Percentiles rank a stretch among this genome's conserved stretches.
phyloP scores from a whole-genome alignment of 805 yeast species.

The Saturnispora bothae region DNA sequence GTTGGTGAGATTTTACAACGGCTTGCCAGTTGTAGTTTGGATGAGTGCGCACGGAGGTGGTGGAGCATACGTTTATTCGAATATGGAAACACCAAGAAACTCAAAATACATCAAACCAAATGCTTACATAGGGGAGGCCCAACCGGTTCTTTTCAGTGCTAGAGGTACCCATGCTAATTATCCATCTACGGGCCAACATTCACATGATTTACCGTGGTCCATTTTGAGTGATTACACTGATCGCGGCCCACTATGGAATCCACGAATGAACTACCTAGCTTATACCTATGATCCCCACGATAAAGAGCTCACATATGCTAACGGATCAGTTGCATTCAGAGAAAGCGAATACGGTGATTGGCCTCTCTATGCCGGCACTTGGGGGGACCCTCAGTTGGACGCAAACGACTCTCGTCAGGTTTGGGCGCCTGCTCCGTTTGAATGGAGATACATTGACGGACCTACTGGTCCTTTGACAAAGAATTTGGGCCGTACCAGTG shows the following conservation, averaged over 20 bases:
- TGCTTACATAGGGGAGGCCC: conserved; percentile 21
- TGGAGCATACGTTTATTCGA: conserved; percentile 70
- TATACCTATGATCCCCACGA: conserved; percentile 42
- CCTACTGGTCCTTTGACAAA: conserved; percentile 85
- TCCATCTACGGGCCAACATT: conserved; percentile 90
- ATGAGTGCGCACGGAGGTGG: conserved; percentile 99
- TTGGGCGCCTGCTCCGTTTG: conserved; percentile 81
- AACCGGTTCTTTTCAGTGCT: conserved; percentile 82
- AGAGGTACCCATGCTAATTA: conserved; percentile 97
- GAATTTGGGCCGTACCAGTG: conserved; percentile 53
- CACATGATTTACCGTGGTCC: conserved; percentile 90
- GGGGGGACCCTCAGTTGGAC: conserved; percentile 78
- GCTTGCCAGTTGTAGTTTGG: conserved; percentile 79
- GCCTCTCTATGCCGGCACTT: conserved; percentile 71
- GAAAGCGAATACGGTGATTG: conserved; percentile 55
- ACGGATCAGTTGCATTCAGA: conserved; percentile 39
- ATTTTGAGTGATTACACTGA: conserved; percentile 90
- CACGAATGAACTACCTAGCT: conserved; percentile 67
- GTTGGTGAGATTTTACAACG: conserved; percentile 70
- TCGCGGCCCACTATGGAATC: conserved; percentile 94
- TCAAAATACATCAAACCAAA: conserved; percentile 22
- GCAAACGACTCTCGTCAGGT: conserved; percentile 68
- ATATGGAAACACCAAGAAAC: conserved; percentile 44
- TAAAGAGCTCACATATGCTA: conserved; percentile 41
- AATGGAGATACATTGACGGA: conserved; percentile 85